Evolutionary conservation across 371 early-diverging fungal species (phyloP), one percentile per base, ranked within the genome.

Genomic region (Syncephalastrum monosporum): DNA sequence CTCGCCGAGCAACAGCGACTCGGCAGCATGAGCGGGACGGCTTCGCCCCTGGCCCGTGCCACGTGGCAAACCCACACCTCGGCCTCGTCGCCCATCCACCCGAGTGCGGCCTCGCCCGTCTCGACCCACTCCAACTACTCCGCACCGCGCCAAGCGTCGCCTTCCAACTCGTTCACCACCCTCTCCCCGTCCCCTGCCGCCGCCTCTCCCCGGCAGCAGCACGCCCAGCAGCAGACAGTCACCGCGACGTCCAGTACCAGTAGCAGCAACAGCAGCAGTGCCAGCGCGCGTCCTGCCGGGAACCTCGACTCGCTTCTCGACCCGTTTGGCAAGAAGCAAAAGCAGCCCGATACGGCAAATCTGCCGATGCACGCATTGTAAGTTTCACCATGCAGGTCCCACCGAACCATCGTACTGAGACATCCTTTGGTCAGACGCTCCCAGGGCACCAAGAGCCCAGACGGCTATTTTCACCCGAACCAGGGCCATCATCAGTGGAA

Each of bases 311-410:
- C 60, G 15, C 45, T 78, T 24, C 38, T 78, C 10, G 62, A 69
- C 48, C 71, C 78, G 42, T 71, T 78, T 33, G 69, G 63, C 25
- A 59, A 47, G 14, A 17, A 46, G 29, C 52, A 61, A 15, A 67
- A 62, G 24, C 16, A 46, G 7, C 24, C 57, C 2, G 44, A 53
- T 33, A 56, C 63, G 43, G 42, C 58, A 25, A 65, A 55, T 33
- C 53, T 60, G 12, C 69, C 75, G 45, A 29, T 84, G 46, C 75
- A 84, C 48, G 65, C 75, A 47, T 53, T 84, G 84, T 82, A 81
- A 66, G 74, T 52, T 44, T 50, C 10, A 53, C 12, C 12, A 55
- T n/a, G 24, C 13, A 45, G 16, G 14, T 21, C 23, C 25, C 8
- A 52, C 17, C 38, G 41, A 53, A 25, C 3, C 33, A 23, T 49